Conservation (phyloP, 345 rosid genomes). For the Euphorbia lathyris region DNA sequence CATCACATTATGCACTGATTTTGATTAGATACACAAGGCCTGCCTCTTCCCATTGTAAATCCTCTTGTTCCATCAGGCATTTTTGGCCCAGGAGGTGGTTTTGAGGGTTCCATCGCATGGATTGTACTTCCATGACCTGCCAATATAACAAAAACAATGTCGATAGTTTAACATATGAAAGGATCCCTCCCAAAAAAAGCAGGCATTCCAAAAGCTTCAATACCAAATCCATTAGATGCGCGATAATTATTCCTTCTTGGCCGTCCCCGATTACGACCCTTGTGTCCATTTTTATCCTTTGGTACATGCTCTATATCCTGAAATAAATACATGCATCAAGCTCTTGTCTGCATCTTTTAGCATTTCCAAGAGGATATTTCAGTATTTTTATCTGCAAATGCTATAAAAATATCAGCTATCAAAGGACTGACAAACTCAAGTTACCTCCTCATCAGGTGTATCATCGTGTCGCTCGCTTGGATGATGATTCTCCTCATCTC, state of each 20-base stretch:
- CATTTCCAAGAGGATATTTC: too few species aligned
- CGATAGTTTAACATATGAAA: neutral
- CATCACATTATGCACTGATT: conserved; percentile 7
- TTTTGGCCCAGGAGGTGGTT: conserved; percentile 93
- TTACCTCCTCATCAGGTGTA: conserved; percentile 61
- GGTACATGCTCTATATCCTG: conserved; percentile 49
- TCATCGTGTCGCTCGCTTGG: conserved; percentile 50
- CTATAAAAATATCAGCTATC: neutral
- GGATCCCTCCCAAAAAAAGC: neutral
- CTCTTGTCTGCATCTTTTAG: neutral
- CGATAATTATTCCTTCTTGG: conserved; percentile 51
- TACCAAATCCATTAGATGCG: conserved; percentile 50
- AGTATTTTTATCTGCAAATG: neutral
- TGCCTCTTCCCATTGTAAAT: conserved; percentile 83
- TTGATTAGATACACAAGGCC: conserved; percentile 34
- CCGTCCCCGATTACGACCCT: conserved; percentile 45
- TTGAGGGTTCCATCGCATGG: conserved; percentile 47
- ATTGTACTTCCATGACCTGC: conserved; percentile 68
- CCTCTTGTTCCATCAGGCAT: conserved; percentile 38
- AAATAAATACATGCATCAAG: neutral
- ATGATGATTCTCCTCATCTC: conserved; percentile 49
- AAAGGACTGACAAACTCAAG: conserved; percentile 6
- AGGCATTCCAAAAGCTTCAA: conserved; percentile 1
- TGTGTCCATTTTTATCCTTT: conserved; percentile 61
- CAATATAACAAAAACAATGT: neutral